phyloP scores from a whole-genome alignment of 75 land plant genomes.

The Azolla pinnata region DNA sequence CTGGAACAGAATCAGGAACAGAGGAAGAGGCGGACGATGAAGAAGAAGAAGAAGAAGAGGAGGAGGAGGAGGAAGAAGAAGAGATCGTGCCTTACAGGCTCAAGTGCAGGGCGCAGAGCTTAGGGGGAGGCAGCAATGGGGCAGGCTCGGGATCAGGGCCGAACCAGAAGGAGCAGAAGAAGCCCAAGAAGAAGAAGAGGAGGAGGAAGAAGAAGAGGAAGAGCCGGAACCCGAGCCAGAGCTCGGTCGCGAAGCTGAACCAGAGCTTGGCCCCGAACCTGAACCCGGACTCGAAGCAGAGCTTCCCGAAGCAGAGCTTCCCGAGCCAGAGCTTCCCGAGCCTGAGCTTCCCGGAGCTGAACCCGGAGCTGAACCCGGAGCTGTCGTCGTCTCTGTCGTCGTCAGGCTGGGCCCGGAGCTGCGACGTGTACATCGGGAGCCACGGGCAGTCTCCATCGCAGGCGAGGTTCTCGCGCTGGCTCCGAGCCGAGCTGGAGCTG shows the following conservation, averaged over 20 bases:
- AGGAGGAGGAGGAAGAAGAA: slow-evolving; percentile 1
- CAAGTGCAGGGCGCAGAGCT: no score
- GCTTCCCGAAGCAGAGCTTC: neutral
- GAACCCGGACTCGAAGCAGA: neutral
- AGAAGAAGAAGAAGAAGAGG: no score
- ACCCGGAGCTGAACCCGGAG: slow-evolving; percentile 1
- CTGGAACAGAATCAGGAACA: no score
- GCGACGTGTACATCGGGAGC: slow-evolving; percentile 74
- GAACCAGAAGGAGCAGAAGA: slow-evolving; percentile 1
- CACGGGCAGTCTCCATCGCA: slow-evolving; percentile 56
- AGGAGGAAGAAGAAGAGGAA: neutral
- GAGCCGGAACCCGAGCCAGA: neutral
- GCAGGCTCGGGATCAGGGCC: no score
- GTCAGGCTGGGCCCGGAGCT: slow-evolving; percentile 32
- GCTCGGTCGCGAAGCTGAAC: no score
- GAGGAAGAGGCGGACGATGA: no score
- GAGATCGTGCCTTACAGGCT: neutral
- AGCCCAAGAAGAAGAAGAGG: slow-evolving; percentile 3
- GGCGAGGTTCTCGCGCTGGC: slow-evolving; percentile 70
- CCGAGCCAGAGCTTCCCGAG: neutral
- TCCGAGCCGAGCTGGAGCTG: slow-evolving; percentile 71
- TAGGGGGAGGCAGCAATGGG: no score
- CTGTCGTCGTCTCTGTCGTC: slow-evolving; percentile 27
- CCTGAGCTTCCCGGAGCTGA: neutral
- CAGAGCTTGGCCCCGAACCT: neutral